Conservation (phyloP, 2,329 filamentous ascomycete species). For the Passalora sequoiae region DNA sequence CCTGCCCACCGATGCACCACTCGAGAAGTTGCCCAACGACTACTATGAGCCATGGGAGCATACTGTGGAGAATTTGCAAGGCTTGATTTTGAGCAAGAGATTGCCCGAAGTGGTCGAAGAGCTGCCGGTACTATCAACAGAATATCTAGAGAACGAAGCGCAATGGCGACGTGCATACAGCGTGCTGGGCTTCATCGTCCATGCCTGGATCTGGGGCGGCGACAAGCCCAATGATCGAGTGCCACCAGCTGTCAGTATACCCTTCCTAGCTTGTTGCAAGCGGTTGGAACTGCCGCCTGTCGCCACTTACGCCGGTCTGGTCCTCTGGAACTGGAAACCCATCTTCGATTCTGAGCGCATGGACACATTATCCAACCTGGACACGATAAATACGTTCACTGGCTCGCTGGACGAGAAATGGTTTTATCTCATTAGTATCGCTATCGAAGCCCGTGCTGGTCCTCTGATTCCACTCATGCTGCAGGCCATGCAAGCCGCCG, state of each 20-base stretch:
- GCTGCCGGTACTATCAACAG: conserved; percentile 77
- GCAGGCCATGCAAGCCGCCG: conserved; percentile 73
- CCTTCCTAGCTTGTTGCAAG: conserved; percentile 68
- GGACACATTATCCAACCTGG: conserved; percentile 79
- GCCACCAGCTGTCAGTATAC: conserved; percentile 76
- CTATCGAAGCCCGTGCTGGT: conserved; percentile 87
- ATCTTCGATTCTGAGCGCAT: conserved; percentile 78
- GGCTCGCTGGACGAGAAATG: conserved; percentile 94
- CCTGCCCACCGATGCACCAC: conserved; percentile 72
- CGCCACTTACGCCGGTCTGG: conserved; percentile 86
- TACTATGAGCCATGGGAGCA: conserved; percentile 97
- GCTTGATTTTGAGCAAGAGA: conserved; percentile 76
- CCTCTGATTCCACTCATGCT: conserved; percentile 87
- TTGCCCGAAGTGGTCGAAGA: conserved; percentile 73
- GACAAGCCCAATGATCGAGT: conserved; percentile 64
- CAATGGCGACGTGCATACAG: conserved; percentile 90
- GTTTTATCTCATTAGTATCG: conserved; percentile 95
- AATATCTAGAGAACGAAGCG: conserved; percentile 71
- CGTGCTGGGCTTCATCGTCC: conserved; percentile 71
- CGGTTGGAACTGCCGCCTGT: conserved; percentile 80
- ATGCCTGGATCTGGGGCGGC: conserved; percentile 87
- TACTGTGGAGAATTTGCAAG: conserved; percentile 77
- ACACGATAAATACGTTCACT: conserved; percentile 84
- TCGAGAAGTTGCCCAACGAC: conserved; percentile 74
- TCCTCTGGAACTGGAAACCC: conserved; percentile 95